Evolutionary conservation across 106 monocot species (phyloP), one percentile per base, ranked within the genome.

Genomic region (Dendrobium catenatum): DNA sequence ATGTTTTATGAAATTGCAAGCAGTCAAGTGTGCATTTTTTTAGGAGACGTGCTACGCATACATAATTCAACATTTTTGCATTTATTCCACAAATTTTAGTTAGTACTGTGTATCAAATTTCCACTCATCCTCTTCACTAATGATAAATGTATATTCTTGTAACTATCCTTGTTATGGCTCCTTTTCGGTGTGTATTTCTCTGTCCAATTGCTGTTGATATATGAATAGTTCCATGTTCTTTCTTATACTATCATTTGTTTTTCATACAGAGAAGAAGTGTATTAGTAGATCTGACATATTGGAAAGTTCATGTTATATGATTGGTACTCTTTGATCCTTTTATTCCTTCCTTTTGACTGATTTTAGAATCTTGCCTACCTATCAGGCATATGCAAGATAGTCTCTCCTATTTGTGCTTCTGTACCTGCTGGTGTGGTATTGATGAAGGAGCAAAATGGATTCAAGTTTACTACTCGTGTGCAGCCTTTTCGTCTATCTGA

Each of bases 391-490:
- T 97, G 96, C 79, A 97, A 97, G 85, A 92, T 97, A 19, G 77
- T 94, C 56, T 92, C 92, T 20, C 96, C 96, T 75, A 29, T 94
- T 74, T 86, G 78, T 82, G 90, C 96, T 81, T 90, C 88, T 78
- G 96, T 97, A 68, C 91, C 96, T 82, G 96, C 96, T 84, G 94
- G 96, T 83, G 86, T 76, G 19, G 96, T 94, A n/a, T 77, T 97
- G 80, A 97, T 90, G 94, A 97, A 97, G 87, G 96, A 97, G 79
- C 92, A 94, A 73, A 73, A 80, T 82, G 88, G 87, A 64, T 97
- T 97, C 81, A 97, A 89, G 85, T 97, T 97, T 77, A 92, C 94
- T 44, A 94, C 92, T 27, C 87, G 92, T 85, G 92, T 97, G 80
- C 96, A 97, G 61, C 96, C 96, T 72, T 85, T 94, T 29, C 90